Percentiles rank a stretch among this genome's conserved stretches.
phyloP scores from a whole-genome alignment of 1,139 yeast genomes.

The Kodamaea alishanica region DNA sequence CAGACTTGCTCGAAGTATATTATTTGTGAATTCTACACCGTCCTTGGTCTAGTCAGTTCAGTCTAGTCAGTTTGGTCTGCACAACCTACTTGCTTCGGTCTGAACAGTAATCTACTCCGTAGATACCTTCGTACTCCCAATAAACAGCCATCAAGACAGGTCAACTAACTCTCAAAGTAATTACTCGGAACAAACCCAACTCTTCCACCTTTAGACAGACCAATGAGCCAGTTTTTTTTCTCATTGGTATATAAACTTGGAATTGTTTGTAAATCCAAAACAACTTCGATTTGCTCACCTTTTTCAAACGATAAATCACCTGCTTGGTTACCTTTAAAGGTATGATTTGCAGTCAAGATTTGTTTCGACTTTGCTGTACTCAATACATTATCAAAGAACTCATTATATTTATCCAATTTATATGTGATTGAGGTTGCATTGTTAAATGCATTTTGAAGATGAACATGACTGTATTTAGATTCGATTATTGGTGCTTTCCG shows the following conservation, averaged over 20 bases:
- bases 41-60: no score
- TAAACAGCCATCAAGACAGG: no score
- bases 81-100: no score
- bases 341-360: conserved; percentile 23
- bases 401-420: conserved; percentile 24
- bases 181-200: conserved; percentile 43
- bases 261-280: conserved; percentile 31
- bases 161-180: no score
- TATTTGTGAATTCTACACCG: no score
- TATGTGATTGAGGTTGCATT: conserved; percentile 20
- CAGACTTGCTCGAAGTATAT: no score
- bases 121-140: no score
- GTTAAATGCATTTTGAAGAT: conserved; percentile 10
- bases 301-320: conserved; percentile 40
- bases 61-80: no score
- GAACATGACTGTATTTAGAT: conserved; percentile 9
- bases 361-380: conserved; percentile 5
- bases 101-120: no score
- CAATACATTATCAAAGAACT: conserved; percentile 22
- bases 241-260: conserved; percentile 21
- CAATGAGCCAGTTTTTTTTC: conserved; percentile 36
- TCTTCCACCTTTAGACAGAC: conserved; percentile 23
- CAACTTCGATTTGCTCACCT: conserved; percentile 34
- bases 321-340: conserved; percentile 31
- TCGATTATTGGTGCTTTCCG: conserved; percentile 28